Evolutionary conservation across 23 red algal genomes (phyloP).

Genomic region (Agarophyton chilense): DNA sequence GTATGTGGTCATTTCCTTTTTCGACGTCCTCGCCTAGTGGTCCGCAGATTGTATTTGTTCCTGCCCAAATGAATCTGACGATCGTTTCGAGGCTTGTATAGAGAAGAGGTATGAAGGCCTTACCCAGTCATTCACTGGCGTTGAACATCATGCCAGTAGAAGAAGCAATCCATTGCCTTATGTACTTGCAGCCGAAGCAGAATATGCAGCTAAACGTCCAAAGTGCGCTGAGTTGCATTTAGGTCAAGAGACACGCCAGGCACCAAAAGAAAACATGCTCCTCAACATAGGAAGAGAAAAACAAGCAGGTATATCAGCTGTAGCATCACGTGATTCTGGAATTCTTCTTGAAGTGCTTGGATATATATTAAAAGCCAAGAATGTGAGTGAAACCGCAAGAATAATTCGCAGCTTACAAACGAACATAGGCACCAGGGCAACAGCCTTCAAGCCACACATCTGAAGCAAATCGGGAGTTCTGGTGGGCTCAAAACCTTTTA

Average conservation of each 20-base stretch:
- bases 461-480: slow-evolving; percentile 37
- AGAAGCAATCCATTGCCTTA: too few relatives aligned
- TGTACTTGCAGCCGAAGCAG: too few relatives aligned
- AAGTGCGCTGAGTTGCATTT: too few relatives aligned
- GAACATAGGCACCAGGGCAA: slow-evolving; percentile 24
- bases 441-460: slow-evolving; percentile 43
- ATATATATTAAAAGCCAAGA: slow-evolving; percentile 18
- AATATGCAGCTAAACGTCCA: too few relatives aligned
- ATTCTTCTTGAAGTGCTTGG: too few relatives aligned
- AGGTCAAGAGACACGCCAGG: too few relatives aligned
- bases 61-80: slow-evolving; percentile 49
- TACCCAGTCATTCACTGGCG: not conserved
- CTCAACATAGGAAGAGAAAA: too few relatives aligned
- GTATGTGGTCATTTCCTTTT: slow-evolving; percentile 39
- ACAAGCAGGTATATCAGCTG: too few relatives aligned
- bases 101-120: slow-evolving; percentile 45
- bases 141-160: too few relatives aligned
- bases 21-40: slow-evolving; percentile 51
- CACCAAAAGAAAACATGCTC: too few relatives aligned
- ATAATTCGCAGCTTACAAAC: slow-evolving; percentile 47
- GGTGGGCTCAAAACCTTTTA: too few relatives aligned
- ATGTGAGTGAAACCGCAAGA: slow-evolving; percentile 40
- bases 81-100: slow-evolving; percentile 9
- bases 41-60: slow-evolving; percentile 10
- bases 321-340: too few relatives aligned